A percentile compares a stretch with the other conserved stretches of the same genome.
Evolutionary conservation across 306 rosid species (phyloP).

Genomic region (Purshia tridentata): DNA sequence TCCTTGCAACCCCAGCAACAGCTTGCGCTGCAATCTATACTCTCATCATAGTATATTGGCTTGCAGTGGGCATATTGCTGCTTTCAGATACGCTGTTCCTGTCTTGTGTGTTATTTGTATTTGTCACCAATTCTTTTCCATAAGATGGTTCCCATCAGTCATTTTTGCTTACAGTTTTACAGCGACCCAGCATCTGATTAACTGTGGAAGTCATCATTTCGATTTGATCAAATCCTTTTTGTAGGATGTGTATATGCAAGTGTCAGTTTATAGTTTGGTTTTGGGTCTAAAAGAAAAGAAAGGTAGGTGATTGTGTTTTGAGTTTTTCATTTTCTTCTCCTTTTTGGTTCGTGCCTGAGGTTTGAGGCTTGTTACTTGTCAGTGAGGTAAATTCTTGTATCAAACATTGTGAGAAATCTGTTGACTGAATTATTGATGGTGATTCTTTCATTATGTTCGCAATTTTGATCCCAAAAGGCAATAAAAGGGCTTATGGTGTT

Average conservation of each 20-base stretch:
- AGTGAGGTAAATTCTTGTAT: slow-evolving; percentile 36
- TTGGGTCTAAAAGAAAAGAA: slow-evolving; percentile 37
- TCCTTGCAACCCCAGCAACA: slow-evolving; percentile 98
- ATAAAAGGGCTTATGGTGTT: slow-evolving; percentile 3
- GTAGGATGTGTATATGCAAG: slow-evolving; percentile 70
- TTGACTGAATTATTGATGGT: slow-evolving; percentile 23
- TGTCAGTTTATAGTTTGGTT: slow-evolving; percentile 47
- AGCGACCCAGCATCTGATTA: slow-evolving; percentile 48
- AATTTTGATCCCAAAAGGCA: slow-evolving; percentile 22
- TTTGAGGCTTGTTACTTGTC: slow-evolving; percentile 64
- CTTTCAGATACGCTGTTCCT: slow-evolving; percentile 29
- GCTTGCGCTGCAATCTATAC: slow-evolving; percentile 86
- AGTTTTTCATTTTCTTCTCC: slow-evolving; percentile 29
- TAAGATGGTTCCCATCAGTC: slow-evolving; percentile 70
- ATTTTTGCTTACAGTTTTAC: slow-evolving; percentile 50
- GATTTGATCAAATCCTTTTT: slow-evolving; percentile 36
- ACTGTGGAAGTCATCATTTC: slow-evolving; percentile 54
- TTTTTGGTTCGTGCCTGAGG: slow-evolving; percentile 44
- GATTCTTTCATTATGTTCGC: slow-evolving; percentile 30
- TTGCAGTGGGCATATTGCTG: slow-evolving; percentile 36
- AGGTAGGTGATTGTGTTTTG: slow-evolving; percentile 41
- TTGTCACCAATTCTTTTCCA: slow-evolving; percentile 68
- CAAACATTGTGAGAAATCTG: slow-evolving; percentile 23
- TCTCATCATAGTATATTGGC: slow-evolving; percentile 57
- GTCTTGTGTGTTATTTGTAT: slow-evolving; percentile 50